Percentiles rank a stretch among this genome's conserved stretches.
phyloP scores from a whole-genome alignment of 2,329 filamentous ascomycete genomes.

The Colletotrichum sublineola region DNA sequence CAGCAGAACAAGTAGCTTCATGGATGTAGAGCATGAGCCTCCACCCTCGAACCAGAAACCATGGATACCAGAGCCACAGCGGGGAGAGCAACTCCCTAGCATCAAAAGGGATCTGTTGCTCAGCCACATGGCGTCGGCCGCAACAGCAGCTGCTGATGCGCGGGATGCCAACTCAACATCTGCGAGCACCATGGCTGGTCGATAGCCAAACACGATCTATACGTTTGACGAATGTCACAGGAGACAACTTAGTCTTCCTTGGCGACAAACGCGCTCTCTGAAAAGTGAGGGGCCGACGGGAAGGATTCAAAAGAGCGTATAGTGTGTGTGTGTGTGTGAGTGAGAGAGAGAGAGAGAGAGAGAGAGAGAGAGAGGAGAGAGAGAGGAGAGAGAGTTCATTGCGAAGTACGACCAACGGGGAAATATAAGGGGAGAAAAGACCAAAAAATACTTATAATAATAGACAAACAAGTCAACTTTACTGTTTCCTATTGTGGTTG shows the following conservation, averaged over 20 bases:
- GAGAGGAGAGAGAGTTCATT: neutral
- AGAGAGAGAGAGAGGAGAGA: too few relatives aligned
- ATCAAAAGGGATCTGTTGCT: slow-evolving; percentile 48
- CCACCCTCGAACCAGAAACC: slow-evolving; percentile 24
- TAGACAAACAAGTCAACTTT: neutral
- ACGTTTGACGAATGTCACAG: neutral
- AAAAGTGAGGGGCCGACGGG: neutral
- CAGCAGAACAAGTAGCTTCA: slow-evolving; percentile 40
- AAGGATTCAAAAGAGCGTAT: slow-evolving; percentile 10
- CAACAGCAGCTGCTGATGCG: slow-evolving; percentile 49
- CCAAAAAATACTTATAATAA: slow-evolving; percentile 5
- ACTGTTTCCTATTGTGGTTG: neutral
- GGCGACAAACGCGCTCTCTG: slow-evolving; percentile 6
- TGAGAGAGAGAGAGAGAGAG: too few relatives aligned
- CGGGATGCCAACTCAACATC: slow-evolving; percentile 30
- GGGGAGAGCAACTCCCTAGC: slow-evolving; percentile 34
- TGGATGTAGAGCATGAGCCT: slow-evolving; percentile 38
- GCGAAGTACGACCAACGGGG: neutral
- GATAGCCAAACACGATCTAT: slow-evolving; percentile 11
- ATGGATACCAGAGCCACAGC: slow-evolving; percentile 38
- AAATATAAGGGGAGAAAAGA: neutral
- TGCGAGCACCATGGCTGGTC: slow-evolving; percentile 27
- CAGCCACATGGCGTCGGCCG: slow-evolving; percentile 54
- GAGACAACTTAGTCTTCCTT: neutral
- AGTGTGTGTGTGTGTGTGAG: too few relatives aligned